Percentiles rank a stretch among this genome's conserved stretches.
Conservation (phyloP, 2,329 filamentous ascomycete genomes). For the Coniochaeta sp. region DNA sequence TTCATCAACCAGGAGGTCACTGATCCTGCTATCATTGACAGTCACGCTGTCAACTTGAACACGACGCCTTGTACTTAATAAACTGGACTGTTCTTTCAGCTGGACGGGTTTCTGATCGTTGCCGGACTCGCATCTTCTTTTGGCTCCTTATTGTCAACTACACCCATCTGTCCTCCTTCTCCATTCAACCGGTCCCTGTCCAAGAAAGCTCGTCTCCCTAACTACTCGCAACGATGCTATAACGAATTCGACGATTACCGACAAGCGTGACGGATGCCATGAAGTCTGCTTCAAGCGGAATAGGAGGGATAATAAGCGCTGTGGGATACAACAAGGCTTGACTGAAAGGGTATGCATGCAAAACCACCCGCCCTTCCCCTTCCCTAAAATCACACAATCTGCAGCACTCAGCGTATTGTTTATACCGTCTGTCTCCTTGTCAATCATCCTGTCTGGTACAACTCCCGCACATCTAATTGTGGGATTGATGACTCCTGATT, state of each 20-base stretch:
- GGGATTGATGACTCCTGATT: neutral
- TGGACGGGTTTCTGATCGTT: neutral
- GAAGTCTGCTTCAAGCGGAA: conserved; percentile 8
- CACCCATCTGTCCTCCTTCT: conserved; percentile 8
- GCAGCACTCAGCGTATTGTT: conserved; percentile 13
- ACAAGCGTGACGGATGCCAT: conserved; percentile 10
- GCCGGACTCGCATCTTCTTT: neutral
- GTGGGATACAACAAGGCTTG: conserved; percentile 3
- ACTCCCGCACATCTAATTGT: conserved; percentile 9
- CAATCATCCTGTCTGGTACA: conserved; percentile 11
- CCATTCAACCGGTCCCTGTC: conserved; percentile 6
- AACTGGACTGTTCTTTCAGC: neutral
- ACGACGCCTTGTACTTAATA: neutral
- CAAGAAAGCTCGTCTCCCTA: neutral
- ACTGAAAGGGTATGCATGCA: conserved; percentile 18
- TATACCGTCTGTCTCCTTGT: conserved; percentile 11
- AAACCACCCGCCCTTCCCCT: conserved; percentile 9
- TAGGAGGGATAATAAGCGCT: conserved; percentile 6
- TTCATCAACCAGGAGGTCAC: neutral
- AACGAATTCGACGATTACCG: conserved; percentile 6
- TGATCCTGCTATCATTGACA: neutral
- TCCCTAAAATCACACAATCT: conserved; percentile 7
- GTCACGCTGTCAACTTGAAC: neutral
- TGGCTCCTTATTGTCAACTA: conserved; percentile 10
- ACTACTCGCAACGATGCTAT: conserved; percentile 11